phyloP scores from a whole-genome alignment of 164 flowering plant genomes.

The Sextonia rubra region DNA sequence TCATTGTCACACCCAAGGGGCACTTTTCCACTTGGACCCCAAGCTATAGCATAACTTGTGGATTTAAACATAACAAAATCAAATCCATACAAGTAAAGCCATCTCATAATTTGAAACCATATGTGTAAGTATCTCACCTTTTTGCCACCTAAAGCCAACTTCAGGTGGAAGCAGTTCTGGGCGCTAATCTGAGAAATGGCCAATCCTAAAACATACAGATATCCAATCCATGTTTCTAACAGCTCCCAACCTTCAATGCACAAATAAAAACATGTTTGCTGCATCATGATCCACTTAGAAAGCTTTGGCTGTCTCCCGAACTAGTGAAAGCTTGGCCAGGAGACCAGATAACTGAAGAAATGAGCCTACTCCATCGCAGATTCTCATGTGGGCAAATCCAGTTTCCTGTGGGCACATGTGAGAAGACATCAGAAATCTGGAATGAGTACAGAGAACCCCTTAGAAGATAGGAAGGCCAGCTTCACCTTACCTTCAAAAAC shows the following conservation, averaged over 20 bases:
- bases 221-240: background rate
- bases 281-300: conserved; percentile 23
- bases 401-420: conserved; percentile 60
- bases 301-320: conserved; percentile 84
- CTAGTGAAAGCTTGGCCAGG: conserved; percentile 76
- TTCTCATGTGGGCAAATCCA: conserved; percentile 99
- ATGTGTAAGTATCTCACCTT: background rate
- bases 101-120: too few relatives aligned
- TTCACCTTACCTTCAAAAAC: conserved; percentile 71
- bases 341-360: conserved; percentile 90
- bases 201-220: background rate
- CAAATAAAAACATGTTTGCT: background rate
- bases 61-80: too few relatives aligned
- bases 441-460: background rate
- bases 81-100: too few relatives aligned
- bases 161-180: background rate
- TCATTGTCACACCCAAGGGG: background rate
- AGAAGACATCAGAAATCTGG: background rate
- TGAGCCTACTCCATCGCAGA: conserved; percentile 98
- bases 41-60: too few relatives aligned
- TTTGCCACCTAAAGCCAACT: background rate
- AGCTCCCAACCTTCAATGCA: background rate
- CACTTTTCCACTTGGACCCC: too few relatives aligned
- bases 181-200: background rate
- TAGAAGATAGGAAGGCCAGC: background rate